A percentile compares a stretch with the other conserved stretches of the same genome.
Evolutionary conservation across 768 basidiomycete genomes (phyloP).

Genomic region (Podaxis sp.): DNA sequence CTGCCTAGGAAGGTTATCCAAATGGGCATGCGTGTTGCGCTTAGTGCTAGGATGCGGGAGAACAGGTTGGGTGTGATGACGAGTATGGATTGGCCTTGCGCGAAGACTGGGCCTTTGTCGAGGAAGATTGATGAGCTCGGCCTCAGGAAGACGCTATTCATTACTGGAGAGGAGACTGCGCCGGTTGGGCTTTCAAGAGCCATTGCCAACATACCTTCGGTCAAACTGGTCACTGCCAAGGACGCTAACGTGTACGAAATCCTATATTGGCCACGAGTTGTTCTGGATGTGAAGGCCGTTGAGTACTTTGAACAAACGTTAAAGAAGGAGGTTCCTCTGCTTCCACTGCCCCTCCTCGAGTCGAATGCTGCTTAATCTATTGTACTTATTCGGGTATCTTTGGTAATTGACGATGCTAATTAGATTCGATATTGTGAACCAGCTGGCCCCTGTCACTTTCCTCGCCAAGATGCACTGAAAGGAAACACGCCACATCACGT

Average conservation of each 20-base stretch:
- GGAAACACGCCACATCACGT: too few relatives aligned
- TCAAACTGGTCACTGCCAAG: conserved; percentile 60
- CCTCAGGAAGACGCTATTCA: conserved; percentile 73
- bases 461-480: too few relatives aligned
- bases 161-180: conserved; percentile 59
- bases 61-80: conserved; percentile 73
- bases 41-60: conserved; percentile 81
- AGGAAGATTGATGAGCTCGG: conserved; percentile 62
- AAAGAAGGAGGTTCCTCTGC: conserved; percentile 41
- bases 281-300: conserved; percentile 83
- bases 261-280: conserved; percentile 77
- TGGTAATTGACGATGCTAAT: not conserved
- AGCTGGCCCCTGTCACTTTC: too few relatives aligned
- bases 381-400: not conserved
- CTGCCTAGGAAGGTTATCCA: conserved; percentile 90
- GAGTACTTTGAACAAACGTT: conserved; percentile 70
- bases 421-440: not conserved
- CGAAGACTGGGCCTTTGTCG: conserved; percentile 67
- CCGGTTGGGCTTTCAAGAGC: conserved; percentile 58
- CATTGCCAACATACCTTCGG: conserved; percentile 67
- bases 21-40: conserved; percentile 89
- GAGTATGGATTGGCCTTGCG: conserved; percentile 66
- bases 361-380: conserved; percentile 6
- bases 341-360: conserved; percentile 19
- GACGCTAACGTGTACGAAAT: conserved; percentile 80